Evolutionary conservation across 1,284 basidiomycete species (phyloP).

Genomic region (Marasmius fiardii): DNA sequence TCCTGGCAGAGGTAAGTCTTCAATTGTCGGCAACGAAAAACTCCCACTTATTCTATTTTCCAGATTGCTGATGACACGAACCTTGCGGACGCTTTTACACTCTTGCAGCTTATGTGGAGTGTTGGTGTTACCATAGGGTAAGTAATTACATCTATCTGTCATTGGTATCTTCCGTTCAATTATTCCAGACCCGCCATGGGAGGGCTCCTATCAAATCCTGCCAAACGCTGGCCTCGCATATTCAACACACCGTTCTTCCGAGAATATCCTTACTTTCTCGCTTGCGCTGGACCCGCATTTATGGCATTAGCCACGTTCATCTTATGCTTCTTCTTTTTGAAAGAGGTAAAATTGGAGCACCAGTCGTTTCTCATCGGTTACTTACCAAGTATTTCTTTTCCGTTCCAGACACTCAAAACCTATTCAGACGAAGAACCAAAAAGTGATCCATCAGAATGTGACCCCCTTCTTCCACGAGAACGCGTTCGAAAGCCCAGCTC

Average conservation of each 20-base stretch:
- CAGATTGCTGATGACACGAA: constrained; percentile 27
- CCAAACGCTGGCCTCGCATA: constrained; percentile 20
- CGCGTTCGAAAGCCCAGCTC: neutral
- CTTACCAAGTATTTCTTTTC: constrained; percentile 2
- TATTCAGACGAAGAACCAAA: constrained; percentile 6
- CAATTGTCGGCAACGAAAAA: too few relatives aligned
- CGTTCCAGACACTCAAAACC: constrained; percentile 16
- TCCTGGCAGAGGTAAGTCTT: neutral
- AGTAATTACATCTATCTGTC: neutral
- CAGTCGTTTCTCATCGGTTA: neutral
- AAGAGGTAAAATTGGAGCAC: constrained; percentile 24
- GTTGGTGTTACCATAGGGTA: constrained; percentile 22
- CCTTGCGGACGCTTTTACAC: constrained; percentile 23
- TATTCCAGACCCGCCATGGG: constrained; percentile 20
- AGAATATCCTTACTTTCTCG: constrained; percentile 28
- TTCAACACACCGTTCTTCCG: constrained; percentile 22
- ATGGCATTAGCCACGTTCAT: constrained; percentile 22
- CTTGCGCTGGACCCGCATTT: constrained; percentile 25
- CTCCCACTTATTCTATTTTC: too few relatives aligned
- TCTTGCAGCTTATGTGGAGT: constrained; percentile 22
- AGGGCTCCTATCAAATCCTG: constrained; percentile 26
- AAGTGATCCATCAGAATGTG: neutral
- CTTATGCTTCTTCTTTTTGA: constrained; percentile 24
- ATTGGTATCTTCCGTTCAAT: neutral
- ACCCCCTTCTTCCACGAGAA: neutral